Evolutionary conservation across 2,329 filamentous ascomycete genomes (phyloP).

Genomic region (Trichoderma citrinoviride): DNA sequence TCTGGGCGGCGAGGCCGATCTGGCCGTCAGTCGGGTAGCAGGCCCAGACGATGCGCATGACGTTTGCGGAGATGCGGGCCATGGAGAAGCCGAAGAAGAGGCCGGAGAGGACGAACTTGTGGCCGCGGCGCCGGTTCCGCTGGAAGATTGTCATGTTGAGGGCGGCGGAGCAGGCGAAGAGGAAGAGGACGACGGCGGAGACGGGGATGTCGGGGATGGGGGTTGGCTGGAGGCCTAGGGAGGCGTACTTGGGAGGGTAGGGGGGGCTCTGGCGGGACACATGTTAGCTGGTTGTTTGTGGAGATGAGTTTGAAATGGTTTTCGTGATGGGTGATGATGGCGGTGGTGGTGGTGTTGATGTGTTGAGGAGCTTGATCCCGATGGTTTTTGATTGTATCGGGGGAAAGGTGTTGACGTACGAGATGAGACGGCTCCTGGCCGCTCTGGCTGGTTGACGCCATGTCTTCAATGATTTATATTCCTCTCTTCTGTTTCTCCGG

Average conservation of each 20-base stretch:
- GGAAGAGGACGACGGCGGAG: conserved; percentile 57
- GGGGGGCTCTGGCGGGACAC: conserved; percentile 36
- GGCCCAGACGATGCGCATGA: conserved; percentile 54
- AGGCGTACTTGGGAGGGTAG: conserved; percentile 43
- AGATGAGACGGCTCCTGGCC: background rate
- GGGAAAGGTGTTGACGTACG: background rate
- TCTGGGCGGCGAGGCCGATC: conserved; percentile 57
- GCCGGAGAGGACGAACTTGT: conserved; percentile 60
- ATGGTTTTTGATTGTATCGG: too few relatives aligned
- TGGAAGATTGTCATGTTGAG: conserved; percentile 59
- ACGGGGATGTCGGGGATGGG: conserved; percentile 61
- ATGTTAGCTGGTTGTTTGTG: background rate
- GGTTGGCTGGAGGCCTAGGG: conserved; percentile 57
- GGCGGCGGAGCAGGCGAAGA: conserved; percentile 55
- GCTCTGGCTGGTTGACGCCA: background rate
- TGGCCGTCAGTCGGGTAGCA: conserved; percentile 38
- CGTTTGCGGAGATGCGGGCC: conserved; percentile 51
- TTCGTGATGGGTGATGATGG: background rate
- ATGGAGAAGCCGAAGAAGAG: conserved; percentile 59
- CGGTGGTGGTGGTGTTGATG: background rate
- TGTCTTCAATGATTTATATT: background rate
- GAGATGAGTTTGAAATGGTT: background rate
- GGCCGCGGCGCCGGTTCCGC: conserved; percentile 46
- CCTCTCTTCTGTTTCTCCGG: background rate
- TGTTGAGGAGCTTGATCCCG: background rate